Evolutionary conservation across 2,329 filamentous ascomycete species (phyloP).

Genomic region (Cladosporium halotolerans): DNA sequence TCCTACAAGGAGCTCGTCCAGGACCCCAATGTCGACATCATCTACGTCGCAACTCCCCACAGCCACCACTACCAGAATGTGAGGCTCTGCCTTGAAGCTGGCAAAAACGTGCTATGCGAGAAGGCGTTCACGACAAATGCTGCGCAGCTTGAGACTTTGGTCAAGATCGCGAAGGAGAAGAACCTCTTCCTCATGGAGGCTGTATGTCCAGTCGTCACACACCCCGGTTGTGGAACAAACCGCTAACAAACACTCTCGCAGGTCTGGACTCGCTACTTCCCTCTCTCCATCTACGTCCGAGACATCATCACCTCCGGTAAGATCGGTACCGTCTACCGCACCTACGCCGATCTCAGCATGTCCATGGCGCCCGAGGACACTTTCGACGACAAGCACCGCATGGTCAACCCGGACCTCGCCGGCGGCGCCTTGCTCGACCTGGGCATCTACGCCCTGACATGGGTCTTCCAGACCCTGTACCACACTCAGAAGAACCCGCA

Average conservation of each 20-base stretch:
- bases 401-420: slow-evolving; percentile 77
- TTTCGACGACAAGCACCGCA: slow-evolving; percentile 60
- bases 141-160: slow-evolving; percentile 65
- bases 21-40: slow-evolving; percentile 72
- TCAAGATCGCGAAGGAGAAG: slow-evolving; percentile 66
- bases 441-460: slow-evolving; percentile 82
- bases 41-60: slow-evolving; percentile 87
- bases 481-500: slow-evolving; percentile 66
- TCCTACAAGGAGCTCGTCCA: slow-evolving; percentile 76
- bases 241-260: slow-evolving; percentile 5
- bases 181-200: slow-evolving; percentile 68
- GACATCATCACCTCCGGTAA: slow-evolving; percentile 54
- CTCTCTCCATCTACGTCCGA: slow-evolving; percentile 68
- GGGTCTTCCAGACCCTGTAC: slow-evolving; percentile 86
- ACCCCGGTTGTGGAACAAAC: background rate
- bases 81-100: slow-evolving; percentile 74
- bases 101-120: slow-evolving; percentile 85
- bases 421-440: slow-evolving; percentile 79
- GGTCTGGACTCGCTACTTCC: slow-evolving; percentile 74
- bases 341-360: slow-evolving; percentile 54
- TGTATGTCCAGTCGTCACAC: slow-evolving; percentile 14
- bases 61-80: slow-evolving; percentile 90
- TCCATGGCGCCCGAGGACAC: slow-evolving; percentile 55
- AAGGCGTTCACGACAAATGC: slow-evolving; percentile 86
- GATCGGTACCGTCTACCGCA: slow-evolving; percentile 51